Evolutionary conservation across 2,329 filamentous ascomycete species (phyloP), one percentile per base, ranked within the genome.

Genomic region (Diaporthe caulivora): DNA sequence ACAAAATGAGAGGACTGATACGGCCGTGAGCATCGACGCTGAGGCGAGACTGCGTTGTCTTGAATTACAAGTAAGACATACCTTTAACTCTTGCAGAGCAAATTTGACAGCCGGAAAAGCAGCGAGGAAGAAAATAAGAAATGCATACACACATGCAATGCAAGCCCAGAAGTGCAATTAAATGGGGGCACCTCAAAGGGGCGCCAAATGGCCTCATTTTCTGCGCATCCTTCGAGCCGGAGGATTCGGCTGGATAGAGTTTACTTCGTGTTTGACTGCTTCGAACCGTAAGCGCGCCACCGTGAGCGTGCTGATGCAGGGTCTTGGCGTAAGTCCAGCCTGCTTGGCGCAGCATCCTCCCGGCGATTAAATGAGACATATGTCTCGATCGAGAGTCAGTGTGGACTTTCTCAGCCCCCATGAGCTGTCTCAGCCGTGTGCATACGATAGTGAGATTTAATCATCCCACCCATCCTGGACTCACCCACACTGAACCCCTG

Each of bases 331-430:
- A 65, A 49, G 42, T 65, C 60, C 26, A 65, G 60, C 42, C 42
- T 37, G 29, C 60, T 65, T 65, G 60, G 60, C 60, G 11, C 21
- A 31, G 60, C 60, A 65, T 49, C 42, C 42, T 31, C 2, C 18
- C 42, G 60, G 60, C 42, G 18, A 65, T 65, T 49, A 49, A 49
- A 49, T 49, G 60, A 65, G 60, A 65, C 60, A 34, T 24, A 65
- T 65, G 60, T 65, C 60, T 65, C 42, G 60, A 65, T 65, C 34
- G 60, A 37, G 60, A 65, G 26, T 49, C 26, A 51, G 42, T 51
- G 42, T 65, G 60, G 60, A 17, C 60, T 21, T 65, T 31, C 49
- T 65, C 60, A 49, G 60, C 60, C 29, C 42, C 60, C 34, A 65
- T 2, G 18, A 51, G 37, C 26, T 51, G 60, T 65, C 60, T 65